Evolutionary conservation across 1,284 basidiomycete genomes (phyloP), one percentile per base, ranked within the genome.

Genomic region (Boletellus deceptivus): DNA sequence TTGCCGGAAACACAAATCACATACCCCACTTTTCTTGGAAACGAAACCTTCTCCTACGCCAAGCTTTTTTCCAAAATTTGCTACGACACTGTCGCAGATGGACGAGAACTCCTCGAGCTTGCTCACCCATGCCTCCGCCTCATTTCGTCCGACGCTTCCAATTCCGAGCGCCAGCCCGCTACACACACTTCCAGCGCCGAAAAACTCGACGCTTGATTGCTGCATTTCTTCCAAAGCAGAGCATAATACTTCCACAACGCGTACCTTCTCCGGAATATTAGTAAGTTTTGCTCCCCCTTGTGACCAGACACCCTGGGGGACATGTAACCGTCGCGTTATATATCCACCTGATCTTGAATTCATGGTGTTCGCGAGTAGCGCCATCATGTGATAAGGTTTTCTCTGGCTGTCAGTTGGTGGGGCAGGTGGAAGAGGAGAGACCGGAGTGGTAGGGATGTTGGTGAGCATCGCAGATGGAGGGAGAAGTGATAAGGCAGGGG

Each of bases 321-420:
- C 86, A 69, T 94, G 95, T 54, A 99, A 73, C 38, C 86, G 81
- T 24, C 84, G 84, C 1, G 93, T 96, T 50, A 98, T 75, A 67
- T 96, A 97, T 13, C 89, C 91, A 11, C 95, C 95, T 2, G 86
- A 81, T 49, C 80, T 76, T n/a, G 83, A 83, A 25, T 80, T 81
- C 82, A 96, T 94, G 14, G 93, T 93, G 38, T 75, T 78, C 51
- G 84, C 78, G 20, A 97, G 72, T 29, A 92, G 78, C 47, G 79
- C 77, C 84, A 98, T 89, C 74, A 98, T 80, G 66, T 95, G 89
- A 68, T 96, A 97, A 6, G 94, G 93, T 56, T 93, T 87, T 50
- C 89, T 79, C 45, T 90, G 70, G n/a, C 84, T 74, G 59, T 93
- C 88, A 6, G 72, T 70, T 1, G 92, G 92, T 16, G 86, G 77